Conservation (phyloP, 2,329 filamentous ascomycete genomes). For the Ophiostoma piceae region DNA sequence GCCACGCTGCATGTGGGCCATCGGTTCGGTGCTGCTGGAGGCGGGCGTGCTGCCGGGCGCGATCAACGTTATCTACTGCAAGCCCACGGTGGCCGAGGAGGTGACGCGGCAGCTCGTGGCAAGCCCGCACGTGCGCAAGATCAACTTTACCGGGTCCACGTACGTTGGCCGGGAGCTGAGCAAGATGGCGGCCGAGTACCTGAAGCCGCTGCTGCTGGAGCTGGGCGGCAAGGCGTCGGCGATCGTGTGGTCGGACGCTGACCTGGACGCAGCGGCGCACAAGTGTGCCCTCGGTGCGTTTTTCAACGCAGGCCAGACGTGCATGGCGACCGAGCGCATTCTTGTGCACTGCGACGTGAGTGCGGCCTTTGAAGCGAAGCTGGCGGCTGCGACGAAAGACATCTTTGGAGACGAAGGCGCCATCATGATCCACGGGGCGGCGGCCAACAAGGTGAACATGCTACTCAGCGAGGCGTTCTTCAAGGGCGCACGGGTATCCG, state of each 20-base stretch:
- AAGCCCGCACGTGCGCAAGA: constrained; percentile 64
- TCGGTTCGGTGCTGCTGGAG: constrained; percentile 61
- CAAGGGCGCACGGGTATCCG: constrained; percentile 36
- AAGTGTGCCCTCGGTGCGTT: constrained; percentile 67
- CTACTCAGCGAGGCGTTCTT: constrained; percentile 15
- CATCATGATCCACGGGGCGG: constrained; percentile 1
- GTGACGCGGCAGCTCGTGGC: constrained; percentile 66
- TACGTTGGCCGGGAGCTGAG: constrained; percentile 68
- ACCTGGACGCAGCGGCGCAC: constrained; percentile 64
- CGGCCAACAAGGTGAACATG: not conserved
- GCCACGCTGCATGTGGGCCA: constrained; percentile 58
- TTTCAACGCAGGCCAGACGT: constrained; percentile 71
- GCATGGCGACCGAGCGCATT: constrained; percentile 79
- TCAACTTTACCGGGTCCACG: constrained; percentile 83
- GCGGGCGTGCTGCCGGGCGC: constrained; percentile 72
- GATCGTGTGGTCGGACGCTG: constrained; percentile 74
- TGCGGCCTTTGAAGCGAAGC: constrained; percentile 43
- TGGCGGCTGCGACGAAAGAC: constrained; percentile 27
- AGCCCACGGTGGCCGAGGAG: constrained; percentile 59
- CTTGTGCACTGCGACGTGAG: constrained; percentile 49
- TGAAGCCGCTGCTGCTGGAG: constrained; percentile 78
- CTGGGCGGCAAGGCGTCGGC: constrained; percentile 77
- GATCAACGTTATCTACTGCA: constrained; percentile 61
- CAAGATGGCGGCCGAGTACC: constrained; percentile 60
- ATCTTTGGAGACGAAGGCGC: constrained; percentile 9